Conservation (phyloP, 1,284 basidiomycete species). For the Chiua sp. region DNA sequence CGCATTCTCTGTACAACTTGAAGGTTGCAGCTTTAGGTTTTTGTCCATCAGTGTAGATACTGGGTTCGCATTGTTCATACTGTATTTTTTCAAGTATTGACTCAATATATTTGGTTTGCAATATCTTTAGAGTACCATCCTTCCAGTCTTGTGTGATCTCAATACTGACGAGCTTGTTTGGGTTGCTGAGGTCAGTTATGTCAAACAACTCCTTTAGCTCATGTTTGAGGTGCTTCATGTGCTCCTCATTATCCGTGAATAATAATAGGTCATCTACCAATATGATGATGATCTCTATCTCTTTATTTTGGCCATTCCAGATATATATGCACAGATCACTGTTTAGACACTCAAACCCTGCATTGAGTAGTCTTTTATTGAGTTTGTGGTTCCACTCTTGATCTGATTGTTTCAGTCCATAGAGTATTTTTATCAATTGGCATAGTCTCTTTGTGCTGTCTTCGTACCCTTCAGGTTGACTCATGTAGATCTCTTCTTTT, state of each 20-base stretch:
- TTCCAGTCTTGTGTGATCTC: neutral
- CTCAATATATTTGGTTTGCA: slow-evolving; percentile 10
- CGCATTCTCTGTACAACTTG: too few species aligned
- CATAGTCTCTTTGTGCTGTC: slow-evolving; percentile 15
- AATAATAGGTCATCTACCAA: slow-evolving; percentile 15
- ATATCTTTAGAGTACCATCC: neutral
- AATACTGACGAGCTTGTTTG: slow-evolving; percentile 2
- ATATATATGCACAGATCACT: slow-evolving; percentile 10
- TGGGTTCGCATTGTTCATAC: neutral
- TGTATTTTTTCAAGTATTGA: neutral
- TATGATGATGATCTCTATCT: slow-evolving; percentile 3
- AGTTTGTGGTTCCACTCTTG: slow-evolving; percentile 28
- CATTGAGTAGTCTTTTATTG: neutral
- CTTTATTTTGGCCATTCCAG: neutral
- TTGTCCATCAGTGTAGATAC: neutral
- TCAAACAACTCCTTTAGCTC: neutral
- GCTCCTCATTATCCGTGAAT: neutral
- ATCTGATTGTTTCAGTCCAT: slow-evolving; percentile 36
- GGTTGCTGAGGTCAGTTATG: slow-evolving; percentile 1
- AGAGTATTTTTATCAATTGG: slow-evolving; percentile 24
- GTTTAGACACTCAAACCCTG: neutral
- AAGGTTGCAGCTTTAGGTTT: too few species aligned
- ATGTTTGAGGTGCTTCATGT: neutral
- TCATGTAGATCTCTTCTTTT: slow-evolving; percentile 47
- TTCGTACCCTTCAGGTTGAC: slow-evolving; percentile 36